Conservation (phyloP, 257 asterid genomes). For the Ilex asprella region DNA sequence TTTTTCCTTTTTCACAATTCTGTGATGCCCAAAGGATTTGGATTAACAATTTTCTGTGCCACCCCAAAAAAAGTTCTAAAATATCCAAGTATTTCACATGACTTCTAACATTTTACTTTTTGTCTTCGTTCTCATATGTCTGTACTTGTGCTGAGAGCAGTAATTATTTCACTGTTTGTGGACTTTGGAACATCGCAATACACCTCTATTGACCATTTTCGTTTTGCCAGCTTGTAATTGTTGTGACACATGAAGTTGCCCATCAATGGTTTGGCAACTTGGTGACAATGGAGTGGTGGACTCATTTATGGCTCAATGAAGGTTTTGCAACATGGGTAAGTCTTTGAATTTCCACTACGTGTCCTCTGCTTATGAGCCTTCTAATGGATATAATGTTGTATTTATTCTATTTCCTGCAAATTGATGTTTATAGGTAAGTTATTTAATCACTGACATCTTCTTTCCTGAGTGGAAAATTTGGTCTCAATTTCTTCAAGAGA, state of each 20-base stretch:
- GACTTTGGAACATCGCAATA: no score
- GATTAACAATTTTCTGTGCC: no score
- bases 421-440: slow-evolving; percentile 29
- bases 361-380: neutral
- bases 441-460: slow-evolving; percentile 27
- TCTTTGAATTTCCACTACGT: neutral
- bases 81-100: no score
- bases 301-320: slow-evolving; percentile 43
- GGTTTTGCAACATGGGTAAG: slow-evolving; percentile 46
- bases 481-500: slow-evolving; percentile 32
- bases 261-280: slow-evolving; percentile 50
- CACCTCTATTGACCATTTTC: neutral
- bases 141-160: neutral
- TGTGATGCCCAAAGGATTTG: neutral
- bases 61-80: no score
- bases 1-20: neutral
- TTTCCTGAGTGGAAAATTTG: slow-evolving; percentile 45
- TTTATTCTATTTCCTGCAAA: slow-evolving; percentile 3
- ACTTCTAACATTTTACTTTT: neutral
- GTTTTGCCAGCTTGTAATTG: slow-evolving; percentile 25
- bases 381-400: neutral
- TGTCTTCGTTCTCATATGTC: neutral
- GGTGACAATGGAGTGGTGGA: slow-evolving; percentile 53
- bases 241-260: slow-evolving; percentile 47
- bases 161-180: neutral